Percentiles rank a stretch among this genome's conserved stretches.
phyloP scores from a whole-genome alignment of 2,329 filamentous ascomycete genomes.

The Grosmannia huntii region DNA sequence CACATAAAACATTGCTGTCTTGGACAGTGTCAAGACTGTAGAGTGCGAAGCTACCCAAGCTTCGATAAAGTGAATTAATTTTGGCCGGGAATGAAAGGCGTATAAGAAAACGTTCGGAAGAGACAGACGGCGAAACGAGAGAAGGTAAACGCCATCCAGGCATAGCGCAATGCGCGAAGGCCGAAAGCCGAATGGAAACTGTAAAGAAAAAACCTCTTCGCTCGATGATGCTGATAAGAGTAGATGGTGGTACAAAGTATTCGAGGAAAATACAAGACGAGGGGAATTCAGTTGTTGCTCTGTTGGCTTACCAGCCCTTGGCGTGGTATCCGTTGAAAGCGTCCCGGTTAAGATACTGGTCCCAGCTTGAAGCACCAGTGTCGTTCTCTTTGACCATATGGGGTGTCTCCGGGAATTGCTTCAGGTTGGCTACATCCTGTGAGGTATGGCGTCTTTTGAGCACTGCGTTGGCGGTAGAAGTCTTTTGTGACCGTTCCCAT shows the following conservation, averaged over 20 bases:
- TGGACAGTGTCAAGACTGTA: background rate
- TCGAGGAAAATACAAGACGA: background rate
- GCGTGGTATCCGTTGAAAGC: constrained; percentile 70
- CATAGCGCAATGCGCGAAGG: background rate
- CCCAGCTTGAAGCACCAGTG: constrained; percentile 62
- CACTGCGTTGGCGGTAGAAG: constrained; percentile 74
- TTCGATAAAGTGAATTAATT: background rate
- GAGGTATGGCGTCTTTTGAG: constrained; percentile 84
- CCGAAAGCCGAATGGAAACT: background rate
- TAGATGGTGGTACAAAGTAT: background rate
- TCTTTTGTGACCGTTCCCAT: constrained; percentile 93
- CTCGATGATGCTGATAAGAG: background rate
- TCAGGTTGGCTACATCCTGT: constrained; percentile 79
- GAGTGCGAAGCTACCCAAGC: background rate
- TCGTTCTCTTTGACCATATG: constrained; percentile 48
- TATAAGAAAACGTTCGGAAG: too few species aligned
- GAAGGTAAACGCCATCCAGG: background rate
- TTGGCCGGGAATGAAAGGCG: background rate
- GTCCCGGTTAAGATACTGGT: constrained; percentile 74
- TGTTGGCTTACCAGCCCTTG: constrained; percentile 60
- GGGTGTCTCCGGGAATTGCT: constrained; percentile 60
- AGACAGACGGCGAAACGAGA: background rate
- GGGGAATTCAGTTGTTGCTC: background rate
- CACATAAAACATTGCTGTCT: background rate
- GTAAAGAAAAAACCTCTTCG: background rate